phyloP scores from a whole-genome alignment of 768 basidiomycete species.

The Lactarius sanguifluus region DNA sequence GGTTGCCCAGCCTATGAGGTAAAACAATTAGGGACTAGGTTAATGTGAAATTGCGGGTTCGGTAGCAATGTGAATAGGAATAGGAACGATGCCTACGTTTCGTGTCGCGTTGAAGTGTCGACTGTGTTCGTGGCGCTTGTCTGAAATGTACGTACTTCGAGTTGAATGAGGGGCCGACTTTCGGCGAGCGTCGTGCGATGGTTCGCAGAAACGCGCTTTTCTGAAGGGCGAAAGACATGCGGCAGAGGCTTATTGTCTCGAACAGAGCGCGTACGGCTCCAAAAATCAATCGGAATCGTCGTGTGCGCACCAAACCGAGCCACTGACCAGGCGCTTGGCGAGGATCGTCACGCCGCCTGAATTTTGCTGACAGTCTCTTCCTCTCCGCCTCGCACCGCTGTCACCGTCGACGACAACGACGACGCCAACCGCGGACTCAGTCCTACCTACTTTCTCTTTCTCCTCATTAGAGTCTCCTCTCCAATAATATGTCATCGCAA shows the following conservation, averaged over 20 bases:
- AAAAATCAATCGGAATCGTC: constrained; percentile 5
- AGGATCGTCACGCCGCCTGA: constrained; percentile 25
- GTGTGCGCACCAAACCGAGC: constrained; percentile 15
- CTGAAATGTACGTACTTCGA: neutral
- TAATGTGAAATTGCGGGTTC: constrained; percentile 23
- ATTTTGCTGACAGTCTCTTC: neutral
- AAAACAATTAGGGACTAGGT: constrained; percentile 29
- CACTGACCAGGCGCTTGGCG: constrained; percentile 13
- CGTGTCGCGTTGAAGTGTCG: neutral
- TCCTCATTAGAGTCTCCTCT: neutral
- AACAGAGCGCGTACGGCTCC: constrained; percentile 1
- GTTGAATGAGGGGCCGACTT: neutral
- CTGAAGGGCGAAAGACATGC: constrained; percentile 23
- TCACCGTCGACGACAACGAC: constrained; percentile 18
- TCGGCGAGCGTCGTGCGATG: constrained; percentile 13
- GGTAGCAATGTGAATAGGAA: neutral
- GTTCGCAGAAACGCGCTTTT: constrained; percentile 16
- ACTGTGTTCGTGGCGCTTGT: neutral
- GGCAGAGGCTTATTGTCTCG: constrained; percentile 24
- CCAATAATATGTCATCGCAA: constrained; percentile 25
- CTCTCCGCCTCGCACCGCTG: neutral
- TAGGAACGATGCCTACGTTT: constrained; percentile 21
- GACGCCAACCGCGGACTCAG: neutral
- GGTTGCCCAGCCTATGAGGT: constrained; percentile 67
- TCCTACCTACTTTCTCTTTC: neutral